Base-by-base conservation (phyloP, 768 basidiomycete species). In the Lactifluus hygrophoroides region DNA sequence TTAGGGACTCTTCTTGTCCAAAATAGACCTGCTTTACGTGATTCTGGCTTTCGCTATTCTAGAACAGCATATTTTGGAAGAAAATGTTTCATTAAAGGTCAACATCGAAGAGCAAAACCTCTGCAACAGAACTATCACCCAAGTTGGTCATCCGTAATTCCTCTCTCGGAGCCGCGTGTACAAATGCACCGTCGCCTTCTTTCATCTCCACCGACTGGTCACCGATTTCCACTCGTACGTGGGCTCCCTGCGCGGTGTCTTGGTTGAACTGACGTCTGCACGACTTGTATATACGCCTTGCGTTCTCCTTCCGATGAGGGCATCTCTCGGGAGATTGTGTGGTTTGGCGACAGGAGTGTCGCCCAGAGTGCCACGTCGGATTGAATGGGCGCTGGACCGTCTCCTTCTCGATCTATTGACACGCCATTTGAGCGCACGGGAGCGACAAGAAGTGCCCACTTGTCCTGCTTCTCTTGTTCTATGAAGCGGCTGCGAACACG, bases 111-210 rank as follows among this genome's bases (percentile, higher is more conserved):
- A 94, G 68, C 51, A 94, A 69, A 19, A 92, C 75, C 72, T 95
- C 93, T 0, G 84, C 88, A 13, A 76, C 76, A 25, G 68, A 72
- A 53, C 81, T 80, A n/a, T n/a, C n/a, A 0, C 90, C 89, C 4
- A 77, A 74, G 64, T 91, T 94, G 69, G 80, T 77, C 2, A 85
- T 74, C 32, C 71, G 66, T 42, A 80, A 48, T 54, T 69, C 73
- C 21, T 80, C 76, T 0, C 73, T 76, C 0, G 73, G 70, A 1
- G 74, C 79, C 1, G 80, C 76, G 46, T 72, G 65, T 45, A 95
- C 69, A 70, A 93, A 97, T 13, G 85, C 84, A 0, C 91, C 93
- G 66, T 97, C 94, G 0, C 94, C 94, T 65, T 97, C 94, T 32
- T 80, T 79, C 53, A 95, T 70, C 38, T 78, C 82, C 3, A 83